Evolutionary conservation across 2,329 filamentous ascomycete genomes (phyloP), one percentile per base, ranked within the genome.

Genomic region (Akanthomyces muscarius): DNA sequence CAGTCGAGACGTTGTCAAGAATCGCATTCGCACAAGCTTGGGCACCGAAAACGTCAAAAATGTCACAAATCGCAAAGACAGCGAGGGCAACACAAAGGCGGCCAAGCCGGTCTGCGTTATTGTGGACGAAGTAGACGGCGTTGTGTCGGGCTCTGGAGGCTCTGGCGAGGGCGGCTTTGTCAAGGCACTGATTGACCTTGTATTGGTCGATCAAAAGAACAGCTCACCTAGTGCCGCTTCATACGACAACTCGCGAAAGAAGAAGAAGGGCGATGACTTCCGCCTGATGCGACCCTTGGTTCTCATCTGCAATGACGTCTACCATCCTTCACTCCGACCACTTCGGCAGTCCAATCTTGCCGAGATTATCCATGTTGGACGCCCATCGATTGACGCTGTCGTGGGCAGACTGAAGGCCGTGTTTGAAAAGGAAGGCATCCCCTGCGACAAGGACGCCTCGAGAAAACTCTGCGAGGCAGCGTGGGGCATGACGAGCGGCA

Each of bases 221-320:
- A 48, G 54, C 48, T 64, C 69, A 3, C 71, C 74, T 14, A 66
- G 71, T 11, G 68, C 74, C 10, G 72, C 74, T 54, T 50, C 64
- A 10, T 64, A 68, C 8, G 28, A 45, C 7, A 51, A 53, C 16
- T 44, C 63, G 25, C 68, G 66, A 16, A 85, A 81, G 68, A 90
- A 87, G 75, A 91, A 85, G 74, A 94, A 92, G 72, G 89, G 88
- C 0, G 94, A 98, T 70, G 89, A 88, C 64, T 99, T 99, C 72
- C 86, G 90, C 48, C 83, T 97, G 65, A 85, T 96, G 76, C 84
- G 95, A 52, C 95, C 95, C 0, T 80, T 99, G 36, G 92, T 99
- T 57, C 81, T 99, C 54, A 95, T 99, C 69, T 99, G 95, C 79
- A 99, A 99, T 70, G 96, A 99, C 73, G 87, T 98, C 1, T 99